Conservation (phyloP, 2,329 filamentous ascomycete species). For the Neofusicoccum cordaticola region DNA sequence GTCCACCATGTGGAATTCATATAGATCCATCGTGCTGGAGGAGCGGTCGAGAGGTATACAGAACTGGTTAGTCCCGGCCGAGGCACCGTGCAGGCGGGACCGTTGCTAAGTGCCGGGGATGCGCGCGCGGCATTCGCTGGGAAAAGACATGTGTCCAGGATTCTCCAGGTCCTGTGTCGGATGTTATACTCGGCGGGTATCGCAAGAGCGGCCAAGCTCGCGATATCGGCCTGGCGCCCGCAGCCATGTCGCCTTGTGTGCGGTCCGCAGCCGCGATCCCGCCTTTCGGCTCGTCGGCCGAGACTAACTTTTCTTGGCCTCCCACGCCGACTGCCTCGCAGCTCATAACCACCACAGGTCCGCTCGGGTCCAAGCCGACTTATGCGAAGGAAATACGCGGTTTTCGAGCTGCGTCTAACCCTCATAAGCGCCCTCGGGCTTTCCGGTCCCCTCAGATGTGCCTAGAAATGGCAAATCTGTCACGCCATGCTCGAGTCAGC, state of each 20-base stretch:
- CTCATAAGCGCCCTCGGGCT: neutral
- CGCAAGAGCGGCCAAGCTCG: neutral
- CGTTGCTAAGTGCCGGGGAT: neutral
- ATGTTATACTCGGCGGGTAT: neutral
- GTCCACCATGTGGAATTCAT: neutral
- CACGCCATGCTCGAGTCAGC: conserved; percentile 10
- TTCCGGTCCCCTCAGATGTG: neutral
- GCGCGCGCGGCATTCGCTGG: neutral
- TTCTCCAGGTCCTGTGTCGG: neutral
- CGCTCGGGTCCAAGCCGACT: neutral
- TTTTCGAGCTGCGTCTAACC: neutral
- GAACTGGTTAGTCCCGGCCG: conserved; percentile 2
- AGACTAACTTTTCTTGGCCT: neutral
- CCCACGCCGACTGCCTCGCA: neutral
- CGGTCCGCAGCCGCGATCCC: neutral
- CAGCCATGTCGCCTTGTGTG: neutral
- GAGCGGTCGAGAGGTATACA: neutral
- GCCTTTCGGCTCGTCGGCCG: neutral
- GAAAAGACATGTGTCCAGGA: neutral
- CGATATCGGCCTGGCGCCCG: neutral
- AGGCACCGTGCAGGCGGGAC: neutral
- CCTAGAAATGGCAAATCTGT: neutral
- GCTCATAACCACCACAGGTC: neutral
- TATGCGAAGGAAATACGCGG: neutral
- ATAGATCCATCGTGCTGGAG: neutral